Conservation (phyloP, 2,329 filamentous ascomycete genomes). For the Nigrospora osmanthi region DNA sequence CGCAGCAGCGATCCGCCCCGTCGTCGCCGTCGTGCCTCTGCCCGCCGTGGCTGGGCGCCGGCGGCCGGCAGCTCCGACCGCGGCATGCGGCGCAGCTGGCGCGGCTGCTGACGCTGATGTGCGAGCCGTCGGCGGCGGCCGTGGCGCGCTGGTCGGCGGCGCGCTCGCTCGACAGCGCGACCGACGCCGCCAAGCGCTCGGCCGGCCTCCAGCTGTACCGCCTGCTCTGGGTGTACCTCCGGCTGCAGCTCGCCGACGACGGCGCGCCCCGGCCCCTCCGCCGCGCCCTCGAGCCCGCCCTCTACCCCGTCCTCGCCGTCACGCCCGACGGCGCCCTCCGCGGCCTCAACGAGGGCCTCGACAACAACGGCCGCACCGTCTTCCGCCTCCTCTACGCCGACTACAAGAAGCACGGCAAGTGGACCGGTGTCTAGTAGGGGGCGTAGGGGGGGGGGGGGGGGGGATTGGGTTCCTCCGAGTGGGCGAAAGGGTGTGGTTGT, state of each 20-base stretch:
- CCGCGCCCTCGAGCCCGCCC: conserved; percentile 47
- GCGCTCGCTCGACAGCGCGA: conserved; percentile 47
- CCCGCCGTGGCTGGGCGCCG: conserved; percentile 27
- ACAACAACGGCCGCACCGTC: conserved; percentile 50
- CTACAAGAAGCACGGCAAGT: conserved; percentile 57
- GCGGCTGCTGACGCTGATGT: conserved; percentile 50
- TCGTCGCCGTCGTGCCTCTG: conserved; percentile 5
- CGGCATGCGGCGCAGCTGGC: conserved; percentile 43
- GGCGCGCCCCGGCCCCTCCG: conserved; percentile 40
- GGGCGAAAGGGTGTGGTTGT: too few relatives aligned
- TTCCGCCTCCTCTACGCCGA: conserved; percentile 50
- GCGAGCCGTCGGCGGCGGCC: conserved; percentile 49
- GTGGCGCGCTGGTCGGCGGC: conserved; percentile 33
- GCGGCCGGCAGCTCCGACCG: conserved; percentile 17
- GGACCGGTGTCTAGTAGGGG: conserved; percentile 43
- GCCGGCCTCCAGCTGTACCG: conserved; percentile 56
- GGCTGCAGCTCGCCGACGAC: conserved; percentile 45
- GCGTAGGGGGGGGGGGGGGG: too few relatives aligned
- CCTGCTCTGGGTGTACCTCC: conserved; percentile 51
- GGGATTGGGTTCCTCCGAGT: too few relatives aligned
- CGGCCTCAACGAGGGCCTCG: conserved; percentile 52
- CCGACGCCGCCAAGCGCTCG: conserved; percentile 51
- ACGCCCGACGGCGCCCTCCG: conserved; percentile 46
- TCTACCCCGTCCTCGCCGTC: conserved; percentile 52
- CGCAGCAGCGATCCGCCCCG: too few relatives aligned